Conservation (phyloP, 202 grass and related monocot genomes). For the Bolboschoenoplectus hybrid region DNA sequence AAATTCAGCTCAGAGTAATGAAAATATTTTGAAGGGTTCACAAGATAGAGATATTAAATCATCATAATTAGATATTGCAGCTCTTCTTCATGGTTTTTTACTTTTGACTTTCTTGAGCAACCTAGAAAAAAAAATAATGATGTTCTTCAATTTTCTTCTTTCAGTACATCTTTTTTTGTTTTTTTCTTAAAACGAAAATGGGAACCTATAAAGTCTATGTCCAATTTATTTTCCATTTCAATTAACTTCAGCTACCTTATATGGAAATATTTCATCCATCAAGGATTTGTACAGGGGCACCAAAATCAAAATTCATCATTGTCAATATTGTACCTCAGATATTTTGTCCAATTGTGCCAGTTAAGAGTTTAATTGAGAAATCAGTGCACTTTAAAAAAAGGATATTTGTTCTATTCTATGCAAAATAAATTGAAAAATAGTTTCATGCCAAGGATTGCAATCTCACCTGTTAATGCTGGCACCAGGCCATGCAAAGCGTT, state of each 20-base stretch:
- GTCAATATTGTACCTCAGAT: neutral
- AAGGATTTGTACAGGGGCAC: constrained; percentile 7
- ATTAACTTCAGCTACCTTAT: neutral
- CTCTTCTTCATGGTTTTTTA: neutral
- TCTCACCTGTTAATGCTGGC: constrained; percentile 25
- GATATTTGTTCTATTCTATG: constrained; percentile 7
- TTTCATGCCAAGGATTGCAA: constrained; percentile 35
- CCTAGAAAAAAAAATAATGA: neutral
- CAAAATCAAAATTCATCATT: constrained; percentile 19
- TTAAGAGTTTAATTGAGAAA: neutral
- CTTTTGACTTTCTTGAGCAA: neutral
- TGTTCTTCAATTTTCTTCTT: neutral
- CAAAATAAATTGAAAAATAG: constrained; percentile 21
- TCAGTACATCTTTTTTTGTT: neutral
- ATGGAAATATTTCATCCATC: neutral
- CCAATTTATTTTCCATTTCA: neutral
- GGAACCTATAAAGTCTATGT: neutral
- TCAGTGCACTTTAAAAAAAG: neutral
- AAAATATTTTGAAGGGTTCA: neutral
- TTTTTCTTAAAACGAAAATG: constrained; percentile 2
- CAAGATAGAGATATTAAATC: neutral
- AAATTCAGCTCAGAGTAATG: neutral
- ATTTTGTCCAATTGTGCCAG: constrained; percentile 2
- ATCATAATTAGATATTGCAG: neutral
- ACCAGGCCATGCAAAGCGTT: constrained; percentile 30